Evolutionary conservation across 148 eudicot genomes (phyloP).

Genomic region (Bassia scoparia): DNA sequence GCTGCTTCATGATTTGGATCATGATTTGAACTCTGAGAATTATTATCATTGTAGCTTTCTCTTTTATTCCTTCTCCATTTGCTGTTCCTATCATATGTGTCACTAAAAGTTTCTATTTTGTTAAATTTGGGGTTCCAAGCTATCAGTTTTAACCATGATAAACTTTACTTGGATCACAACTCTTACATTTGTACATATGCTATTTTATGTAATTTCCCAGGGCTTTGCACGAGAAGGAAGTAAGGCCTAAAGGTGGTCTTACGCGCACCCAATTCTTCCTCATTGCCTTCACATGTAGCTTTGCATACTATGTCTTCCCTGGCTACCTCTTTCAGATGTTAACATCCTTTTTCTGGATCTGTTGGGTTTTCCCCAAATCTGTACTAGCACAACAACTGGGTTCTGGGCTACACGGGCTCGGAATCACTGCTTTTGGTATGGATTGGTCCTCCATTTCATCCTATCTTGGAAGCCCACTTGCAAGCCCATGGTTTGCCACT

Average conservation of each 20-base stretch:
- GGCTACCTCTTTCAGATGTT: conserved; percentile 91
- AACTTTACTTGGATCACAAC: no score
- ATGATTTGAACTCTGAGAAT: no score
- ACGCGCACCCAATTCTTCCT: conserved; percentile 83
- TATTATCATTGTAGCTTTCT: no score
- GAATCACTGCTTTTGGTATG: conserved; percentile 67
- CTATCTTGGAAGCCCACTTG: conserved; percentile 95
- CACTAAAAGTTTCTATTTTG: no score
- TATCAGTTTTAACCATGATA: no score
- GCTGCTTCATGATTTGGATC: no score
- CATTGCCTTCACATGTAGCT: conserved; percentile 84
- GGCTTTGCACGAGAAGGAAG: conserved; percentile 91
- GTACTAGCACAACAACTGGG: conserved; percentile 88
- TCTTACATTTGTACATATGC: no score
- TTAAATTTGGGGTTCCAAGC: no score
- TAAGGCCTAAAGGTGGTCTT: conserved; percentile 68
- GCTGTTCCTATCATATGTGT: no score
- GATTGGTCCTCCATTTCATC: conserved; percentile 96
- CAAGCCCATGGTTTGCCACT: conserved; percentile 99
- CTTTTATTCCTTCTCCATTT: no score
- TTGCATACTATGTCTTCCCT: conserved; percentile 82
- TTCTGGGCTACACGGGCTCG: conserved; percentile 83
- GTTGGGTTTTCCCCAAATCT: conserved; percentile 82
- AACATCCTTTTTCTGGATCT: conserved; percentile 92
- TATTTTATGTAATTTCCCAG: conserved; percentile 49